A percentile compares a stretch with the other conserved stretches of the same genome.
These are phyloP conservation scores for Citrus cavaleriei DNA, from an alignment of 345 rosid genomes.

Conservation along the genomic window DNA sequence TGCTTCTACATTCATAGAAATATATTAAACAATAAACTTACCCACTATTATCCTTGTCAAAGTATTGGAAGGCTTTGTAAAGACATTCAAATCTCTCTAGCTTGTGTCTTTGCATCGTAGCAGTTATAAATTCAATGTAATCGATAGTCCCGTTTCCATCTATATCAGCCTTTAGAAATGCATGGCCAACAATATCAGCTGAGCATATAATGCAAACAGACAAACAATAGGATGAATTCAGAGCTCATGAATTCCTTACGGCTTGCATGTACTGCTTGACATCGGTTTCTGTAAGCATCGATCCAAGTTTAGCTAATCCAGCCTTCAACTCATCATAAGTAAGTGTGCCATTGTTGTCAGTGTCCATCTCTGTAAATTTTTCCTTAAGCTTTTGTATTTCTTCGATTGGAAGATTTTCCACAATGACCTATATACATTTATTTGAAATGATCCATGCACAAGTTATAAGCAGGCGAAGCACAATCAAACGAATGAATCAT, in stretches of 20 bases:
- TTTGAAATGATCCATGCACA: too few species aligned
- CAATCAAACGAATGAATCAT: neutral
- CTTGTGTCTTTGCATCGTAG: too few species aligned
- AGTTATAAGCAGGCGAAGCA: too few species aligned
- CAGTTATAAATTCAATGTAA: too few species aligned
- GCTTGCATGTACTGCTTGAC: conserved; percentile 87
- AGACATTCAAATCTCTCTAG: too few species aligned
- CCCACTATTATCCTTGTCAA: conserved; percentile 51
- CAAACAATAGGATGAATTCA: too few species aligned
- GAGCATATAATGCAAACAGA: too few species aligned
- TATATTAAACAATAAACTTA: conserved; percentile 19
- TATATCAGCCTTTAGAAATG: too few species aligned
- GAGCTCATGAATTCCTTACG: neutral
- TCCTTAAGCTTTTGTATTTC: conserved; percentile 75
- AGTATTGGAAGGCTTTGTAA: too few species aligned
- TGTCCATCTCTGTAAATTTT: conserved; percentile 74
- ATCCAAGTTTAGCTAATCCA: conserved; percentile 73
- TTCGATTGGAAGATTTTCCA: conserved; percentile 67
- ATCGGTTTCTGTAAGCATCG: conserved; percentile 71
- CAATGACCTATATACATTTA: conserved; percentile 19
- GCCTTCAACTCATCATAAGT: conserved; percentile 73
- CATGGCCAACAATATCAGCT: too few species aligned
- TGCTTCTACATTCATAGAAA: neutral
- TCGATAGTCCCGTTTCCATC: too few species aligned
- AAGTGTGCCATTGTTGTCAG: conserved; percentile 77